A percentile compares a stretch with the other conserved stretches of the same genome.
These are phyloP conservation scores for Saussurea involucrata DNA, from an alignment of 129 eudicot species.

Conservation along the genomic window DNA sequence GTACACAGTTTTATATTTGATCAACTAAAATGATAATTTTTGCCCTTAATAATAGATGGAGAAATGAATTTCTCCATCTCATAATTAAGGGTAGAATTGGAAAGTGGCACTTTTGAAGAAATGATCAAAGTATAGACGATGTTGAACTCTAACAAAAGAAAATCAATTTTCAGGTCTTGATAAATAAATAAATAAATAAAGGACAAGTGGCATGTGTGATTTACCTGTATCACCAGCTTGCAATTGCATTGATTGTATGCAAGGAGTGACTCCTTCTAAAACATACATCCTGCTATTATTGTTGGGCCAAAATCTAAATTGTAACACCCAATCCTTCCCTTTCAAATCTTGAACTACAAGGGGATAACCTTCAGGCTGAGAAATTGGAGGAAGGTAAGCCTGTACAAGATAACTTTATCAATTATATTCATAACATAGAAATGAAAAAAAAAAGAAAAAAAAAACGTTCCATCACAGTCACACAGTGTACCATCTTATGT, in stretches of 20 bases:
- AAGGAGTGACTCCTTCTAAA: conserved; percentile 91
- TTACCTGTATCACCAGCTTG: conserved; percentile 95
- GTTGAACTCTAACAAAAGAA: not conserved
- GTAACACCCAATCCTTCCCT: conserved; percentile 90
- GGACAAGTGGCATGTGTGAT: conserved; percentile 3
- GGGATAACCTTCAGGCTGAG: conserved; percentile 81
- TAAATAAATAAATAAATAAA: no score
- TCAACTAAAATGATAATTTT: not conserved
- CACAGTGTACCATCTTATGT: not conserved
- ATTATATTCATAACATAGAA: not conserved
- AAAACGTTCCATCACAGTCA: not conserved
- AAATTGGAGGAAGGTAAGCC: conserved; percentile 84
- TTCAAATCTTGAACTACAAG: conserved; percentile 77
- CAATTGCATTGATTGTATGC: conserved; percentile 88
- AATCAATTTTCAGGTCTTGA: not conserved
- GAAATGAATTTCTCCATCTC: not conserved
- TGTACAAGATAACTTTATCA: conserved; percentile 18
- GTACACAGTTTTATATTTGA: not conserved
- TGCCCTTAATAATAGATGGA: not conserved
- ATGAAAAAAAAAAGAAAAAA: not conserved
- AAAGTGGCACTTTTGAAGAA: not conserved
- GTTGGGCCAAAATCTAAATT: conserved; percentile 87
- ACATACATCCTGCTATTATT: conserved; percentile 93
- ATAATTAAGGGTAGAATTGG: no score
- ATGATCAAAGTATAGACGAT: not conserved